Percentiles rank a stretch among this genome's conserved stretches.
phyloP scores from a whole-genome alignment of 2,329 filamentous ascomycete species.

The Fusarium veterinarium region DNA sequence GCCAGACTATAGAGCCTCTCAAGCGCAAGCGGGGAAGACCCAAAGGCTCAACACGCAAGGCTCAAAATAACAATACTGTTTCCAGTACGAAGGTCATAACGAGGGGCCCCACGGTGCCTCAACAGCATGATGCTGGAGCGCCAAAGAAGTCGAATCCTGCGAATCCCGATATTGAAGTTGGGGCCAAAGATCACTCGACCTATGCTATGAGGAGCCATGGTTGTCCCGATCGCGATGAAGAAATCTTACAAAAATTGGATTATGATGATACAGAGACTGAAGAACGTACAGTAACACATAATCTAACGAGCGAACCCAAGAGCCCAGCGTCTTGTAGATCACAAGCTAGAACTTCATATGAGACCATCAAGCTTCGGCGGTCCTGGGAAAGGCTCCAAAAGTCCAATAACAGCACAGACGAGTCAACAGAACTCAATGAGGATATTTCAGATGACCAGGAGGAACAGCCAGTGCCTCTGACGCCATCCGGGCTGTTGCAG shows the following conservation, averaged over 20 bases:
- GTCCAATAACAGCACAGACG: neutral
- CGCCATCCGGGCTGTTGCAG: neutral
- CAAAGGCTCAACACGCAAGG: conserved; percentile 11
- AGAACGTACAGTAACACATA: neutral
- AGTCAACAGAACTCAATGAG: neutral
- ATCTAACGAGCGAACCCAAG: conserved; percentile 13
- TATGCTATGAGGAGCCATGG: neutral
- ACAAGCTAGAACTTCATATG: neutral
- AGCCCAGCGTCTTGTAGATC: neutral
- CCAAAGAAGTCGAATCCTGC: conserved; percentile 8
- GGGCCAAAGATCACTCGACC: neutral
- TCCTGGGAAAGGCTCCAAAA: conserved; percentile 1
- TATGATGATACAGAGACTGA: neutral
- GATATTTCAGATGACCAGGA: neutral
- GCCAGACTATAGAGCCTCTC: neutral
- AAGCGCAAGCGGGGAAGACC: conserved; percentile 41
- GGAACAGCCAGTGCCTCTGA: neutral
- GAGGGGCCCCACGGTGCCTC: neutral
- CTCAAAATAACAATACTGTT: neutral
- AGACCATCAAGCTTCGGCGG: neutral
- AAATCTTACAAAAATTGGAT: neutral
- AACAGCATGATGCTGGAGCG: conserved; percentile 11
- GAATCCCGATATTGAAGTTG: neutral
- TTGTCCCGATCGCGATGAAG: neutral
- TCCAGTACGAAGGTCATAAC: neutral